These are phyloP conservation scores for Pythium phragmitis DNA, from an alignment of 352 stramenopile genomes.

Conservation along the genomic window DNA sequence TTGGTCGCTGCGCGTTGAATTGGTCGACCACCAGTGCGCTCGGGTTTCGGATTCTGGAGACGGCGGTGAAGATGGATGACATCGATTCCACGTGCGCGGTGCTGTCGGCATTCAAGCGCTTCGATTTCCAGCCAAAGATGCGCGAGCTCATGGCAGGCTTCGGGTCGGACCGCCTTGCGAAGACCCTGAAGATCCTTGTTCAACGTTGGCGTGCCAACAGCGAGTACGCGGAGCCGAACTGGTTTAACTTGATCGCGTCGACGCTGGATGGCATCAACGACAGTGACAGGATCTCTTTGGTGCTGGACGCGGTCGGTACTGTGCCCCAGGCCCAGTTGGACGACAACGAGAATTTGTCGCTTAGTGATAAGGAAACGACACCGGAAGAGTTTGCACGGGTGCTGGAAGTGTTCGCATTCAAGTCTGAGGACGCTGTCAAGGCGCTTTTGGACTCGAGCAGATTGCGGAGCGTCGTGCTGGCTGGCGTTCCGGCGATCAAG, in stretches of 20 bases:
- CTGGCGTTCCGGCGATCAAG: background rate
- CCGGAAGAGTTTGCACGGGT: background rate
- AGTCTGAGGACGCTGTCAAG: background rate
- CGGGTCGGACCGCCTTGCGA: background rate
- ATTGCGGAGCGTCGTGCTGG: background rate
- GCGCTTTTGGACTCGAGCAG: background rate
- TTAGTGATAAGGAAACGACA: background rate
- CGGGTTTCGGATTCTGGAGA: slow-evolving; percentile 3
- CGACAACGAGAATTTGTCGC: background rate
- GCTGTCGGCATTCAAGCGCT: background rate
- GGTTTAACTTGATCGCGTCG: slow-evolving; percentile 8
- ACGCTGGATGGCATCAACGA: slow-evolving; percentile 15
- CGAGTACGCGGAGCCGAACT: background rate
- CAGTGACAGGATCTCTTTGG: background rate
- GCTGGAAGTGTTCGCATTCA: background rate
- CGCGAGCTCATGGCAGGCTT: background rate
- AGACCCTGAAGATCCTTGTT: slow-evolving; percentile 4
- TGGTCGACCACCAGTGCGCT: background rate
- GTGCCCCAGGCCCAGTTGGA: background rate
- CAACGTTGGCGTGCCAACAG: background rate
- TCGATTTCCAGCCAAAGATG: slow-evolving; percentile 13
- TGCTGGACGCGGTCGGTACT: background rate
- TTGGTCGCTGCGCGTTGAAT: background rate
- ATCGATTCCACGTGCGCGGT: background rate
- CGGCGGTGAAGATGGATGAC: background rate